Conservation (phyloP, 176 grass and related monocot species). For the Aegilops speltoides region DNA sequence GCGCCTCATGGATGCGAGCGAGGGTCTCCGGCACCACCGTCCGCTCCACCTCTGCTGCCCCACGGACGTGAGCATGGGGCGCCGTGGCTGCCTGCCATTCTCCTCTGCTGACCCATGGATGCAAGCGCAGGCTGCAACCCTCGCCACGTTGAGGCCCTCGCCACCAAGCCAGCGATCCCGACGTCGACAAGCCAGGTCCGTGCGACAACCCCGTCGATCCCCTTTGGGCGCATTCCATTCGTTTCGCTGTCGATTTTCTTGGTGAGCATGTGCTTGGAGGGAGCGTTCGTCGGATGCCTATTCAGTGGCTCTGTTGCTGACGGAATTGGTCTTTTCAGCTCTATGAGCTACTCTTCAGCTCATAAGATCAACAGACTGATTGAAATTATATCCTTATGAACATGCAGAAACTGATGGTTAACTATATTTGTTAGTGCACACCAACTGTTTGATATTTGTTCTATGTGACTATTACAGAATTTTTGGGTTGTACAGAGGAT, state of each 20-base stretch:
- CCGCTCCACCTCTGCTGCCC: too few species aligned
- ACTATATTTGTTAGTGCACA: conserved; percentile 12
- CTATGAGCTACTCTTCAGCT: conserved; percentile 62
- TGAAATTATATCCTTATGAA: conserved; percentile 1
- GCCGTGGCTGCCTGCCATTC: too few species aligned
- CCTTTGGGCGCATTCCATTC: not conserved
- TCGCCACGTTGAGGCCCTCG: not conserved
- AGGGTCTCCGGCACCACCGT: too few species aligned
- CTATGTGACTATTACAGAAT: too few species aligned
- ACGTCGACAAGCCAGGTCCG: conserved; percentile 60
- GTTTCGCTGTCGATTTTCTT: not conserved
- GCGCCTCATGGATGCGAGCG: too few species aligned
- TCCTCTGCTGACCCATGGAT: too few species aligned
- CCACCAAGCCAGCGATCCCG: conserved; percentile 33
- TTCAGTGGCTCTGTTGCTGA: conserved; percentile 87
- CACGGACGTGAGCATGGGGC: too few species aligned
- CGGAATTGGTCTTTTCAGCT: conserved; percentile 44
- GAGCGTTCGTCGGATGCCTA: conserved; percentile 77
- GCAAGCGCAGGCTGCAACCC: not conserved
- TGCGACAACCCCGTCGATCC: not conserved
- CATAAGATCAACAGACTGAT: not conserved
- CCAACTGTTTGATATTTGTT: too few species aligned
- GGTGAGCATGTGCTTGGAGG: conserved; percentile 83
- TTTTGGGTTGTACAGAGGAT: too few species aligned
- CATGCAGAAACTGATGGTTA: conserved; percentile 90